Conservation (phyloP, 2,329 filamentous ascomycete genomes). For the Ophiostoma perfectum region DNA sequence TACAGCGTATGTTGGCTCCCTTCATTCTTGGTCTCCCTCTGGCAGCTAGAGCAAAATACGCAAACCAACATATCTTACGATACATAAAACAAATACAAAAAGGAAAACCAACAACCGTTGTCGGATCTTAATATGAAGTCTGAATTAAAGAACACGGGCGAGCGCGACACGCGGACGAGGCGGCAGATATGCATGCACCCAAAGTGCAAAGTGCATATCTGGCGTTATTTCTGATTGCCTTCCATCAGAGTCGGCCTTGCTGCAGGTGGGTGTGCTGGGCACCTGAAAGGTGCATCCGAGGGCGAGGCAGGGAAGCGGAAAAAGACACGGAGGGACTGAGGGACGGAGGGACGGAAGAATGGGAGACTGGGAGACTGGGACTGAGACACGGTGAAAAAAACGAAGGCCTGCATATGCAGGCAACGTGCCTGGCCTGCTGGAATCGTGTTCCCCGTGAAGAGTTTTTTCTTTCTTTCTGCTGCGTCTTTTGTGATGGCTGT, state of each 20-base stretch:
- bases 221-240: not conserved
- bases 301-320: constrained; percentile 7
- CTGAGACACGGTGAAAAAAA: not conserved
- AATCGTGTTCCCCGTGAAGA: constrained; percentile 1
- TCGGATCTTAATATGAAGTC: not conserved
- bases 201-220: too few relatives aligned
- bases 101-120: too few relatives aligned
- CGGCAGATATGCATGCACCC: not conserved
- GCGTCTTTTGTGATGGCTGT: not conserved
- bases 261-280: constrained; percentile 8
- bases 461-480: constrained; percentile 14
- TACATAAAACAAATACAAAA: not conserved
- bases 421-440: constrained; percentile 9
- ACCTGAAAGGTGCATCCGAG: constrained; percentile 14
- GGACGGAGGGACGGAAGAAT: not conserved
- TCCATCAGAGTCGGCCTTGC: not conserved
- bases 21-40: constrained; percentile 10
- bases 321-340: not conserved
- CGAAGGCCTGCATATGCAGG: constrained; percentile 15
- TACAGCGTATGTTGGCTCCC: constrained; percentile 11
- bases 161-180: not conserved
- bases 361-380: too few relatives aligned
- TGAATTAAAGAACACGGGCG: not conserved
- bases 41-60: not conserved
- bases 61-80: too few relatives aligned